Evolutionary conservation across 1,139 yeast species (phyloP).

Genomic region (Geotrichum restrictum): DNA sequence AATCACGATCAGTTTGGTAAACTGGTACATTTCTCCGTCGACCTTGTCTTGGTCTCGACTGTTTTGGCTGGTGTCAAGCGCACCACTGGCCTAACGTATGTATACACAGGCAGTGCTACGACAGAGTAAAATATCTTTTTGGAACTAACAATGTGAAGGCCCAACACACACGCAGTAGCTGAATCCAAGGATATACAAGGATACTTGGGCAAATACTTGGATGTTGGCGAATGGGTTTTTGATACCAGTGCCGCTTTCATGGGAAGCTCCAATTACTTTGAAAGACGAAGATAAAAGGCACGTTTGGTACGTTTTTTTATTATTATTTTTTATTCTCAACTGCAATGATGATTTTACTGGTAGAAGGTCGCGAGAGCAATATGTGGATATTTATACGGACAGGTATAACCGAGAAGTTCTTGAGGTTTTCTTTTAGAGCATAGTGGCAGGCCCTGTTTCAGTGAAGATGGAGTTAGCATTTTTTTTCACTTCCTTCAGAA

Average conservation of each 20-base stretch:
- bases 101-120: neutral
- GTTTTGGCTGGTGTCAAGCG: constrained; percentile 86
- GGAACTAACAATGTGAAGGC: constrained; percentile 31
- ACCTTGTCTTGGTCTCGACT: constrained; percentile 72
- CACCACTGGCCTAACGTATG: constrained; percentile 70
- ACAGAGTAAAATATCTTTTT: neutral
- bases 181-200: constrained; percentile 51
- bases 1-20: constrained; percentile 30
- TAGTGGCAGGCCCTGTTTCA: no score
- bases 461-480: neutral
- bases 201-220: constrained; percentile 64
- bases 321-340: neutral
- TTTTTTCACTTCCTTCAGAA: neutral
- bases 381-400: neutral
- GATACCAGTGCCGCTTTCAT: constrained; percentile 70
- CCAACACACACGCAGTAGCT: constrained; percentile 25
- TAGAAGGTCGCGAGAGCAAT: constrained; percentile 14
- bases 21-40: constrained; percentile 61
- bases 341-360: constrained; percentile 12
- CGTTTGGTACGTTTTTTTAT: constrained; percentile 1
- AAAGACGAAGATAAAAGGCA: constrained; percentile 40
- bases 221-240: constrained; percentile 74
- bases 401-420: neutral
- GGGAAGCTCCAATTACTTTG: constrained; percentile 70
- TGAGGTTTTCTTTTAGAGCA: neutral